Evolutionary conservation across 768 basidiomycete genomes (phyloP), one percentile per base, ranked within the genome.

Genomic region (Xerocomellus chrysenteron): DNA sequence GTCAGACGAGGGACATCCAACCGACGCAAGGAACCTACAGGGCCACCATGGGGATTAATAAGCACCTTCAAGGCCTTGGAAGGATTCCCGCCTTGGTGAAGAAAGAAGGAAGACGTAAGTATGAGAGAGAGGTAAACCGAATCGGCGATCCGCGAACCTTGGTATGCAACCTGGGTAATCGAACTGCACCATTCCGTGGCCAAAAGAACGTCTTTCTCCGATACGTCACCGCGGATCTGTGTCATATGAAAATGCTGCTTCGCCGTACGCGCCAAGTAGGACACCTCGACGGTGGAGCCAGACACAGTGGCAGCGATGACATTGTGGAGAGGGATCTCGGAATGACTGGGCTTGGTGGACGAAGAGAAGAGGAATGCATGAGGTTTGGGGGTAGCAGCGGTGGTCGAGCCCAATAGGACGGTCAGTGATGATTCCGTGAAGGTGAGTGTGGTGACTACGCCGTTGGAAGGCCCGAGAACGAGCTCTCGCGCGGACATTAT

Each of bases 41-140:
- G 79, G n/a, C 93, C 93, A 49, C 92, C 85, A 53, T 79, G 73
- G 10, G 93, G 93, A 68, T 94, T 95, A 39, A 95, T 78, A 42
- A 95, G 66, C 9, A 94, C 79, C 58, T 84, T 83, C 32, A 95
- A 66, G 19, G 76, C 73, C 45, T 86, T 78, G 48, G 75, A 68
- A 21, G 78, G 83, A 61, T 80, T 80, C n/a, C 82, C 69, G 41
- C 82, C 88, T 78, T 52, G 24, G 40, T 7, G 33, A 44, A 57
- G 43, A 11, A 35, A 16, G 49, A 58, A 37, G 19, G 49, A 49
- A 47, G 50, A 40, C n/a, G 46, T 54, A 17, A 51, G 57, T 19
- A 47, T 11, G 35, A 50, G 28, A 44, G n/a, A 42, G 7, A 5
- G 14, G 1, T 1, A 41, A 2, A 30, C 13, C 11, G 40, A 48